Percentiles rank a stretch among this genome's conserved stretches.
phyloP scores from a whole-genome alignment of 176 grass and related monocot genomes.

The Chrysopogon serrulatus region DNA sequence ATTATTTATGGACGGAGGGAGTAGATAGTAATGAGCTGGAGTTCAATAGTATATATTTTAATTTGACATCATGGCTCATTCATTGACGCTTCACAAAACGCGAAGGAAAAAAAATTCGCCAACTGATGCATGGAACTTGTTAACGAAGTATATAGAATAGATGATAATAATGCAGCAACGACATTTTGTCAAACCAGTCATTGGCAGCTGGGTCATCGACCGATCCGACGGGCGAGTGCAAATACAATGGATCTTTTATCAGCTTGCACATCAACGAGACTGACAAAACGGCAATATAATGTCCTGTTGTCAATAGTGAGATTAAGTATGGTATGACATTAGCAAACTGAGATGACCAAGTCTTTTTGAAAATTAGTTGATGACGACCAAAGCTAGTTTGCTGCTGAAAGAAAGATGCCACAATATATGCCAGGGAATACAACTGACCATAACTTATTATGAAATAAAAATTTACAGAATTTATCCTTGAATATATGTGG shows the following conservation, averaged over 20 bases:
- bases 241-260: slow-evolving; percentile 3
- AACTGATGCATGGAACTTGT: no score
- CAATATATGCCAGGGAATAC: neutral
- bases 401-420: neutral
- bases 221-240: neutral
- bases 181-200: neutral
- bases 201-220: no score
- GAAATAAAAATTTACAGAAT: neutral
- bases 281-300: neutral
- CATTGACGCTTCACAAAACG: no score
- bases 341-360: neutral
- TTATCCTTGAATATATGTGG: neutral
- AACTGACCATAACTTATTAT: neutral
- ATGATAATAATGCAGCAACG: no score
- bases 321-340: neutral
- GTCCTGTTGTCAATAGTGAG: neutral
- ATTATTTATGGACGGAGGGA: no score
- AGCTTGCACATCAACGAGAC: neutral
- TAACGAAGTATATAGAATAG: no score
- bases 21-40: neutral
- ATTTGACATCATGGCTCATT: neutral
- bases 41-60: neutral
- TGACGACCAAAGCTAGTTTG: neutral
- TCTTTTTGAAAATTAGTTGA: neutral
- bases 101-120: no score